Percentiles rank a stretch among this genome's conserved stretches.
phyloP scores from a whole-genome alignment of 2,329 filamentous ascomycete species.

The Fusarium pininemorale region DNA sequence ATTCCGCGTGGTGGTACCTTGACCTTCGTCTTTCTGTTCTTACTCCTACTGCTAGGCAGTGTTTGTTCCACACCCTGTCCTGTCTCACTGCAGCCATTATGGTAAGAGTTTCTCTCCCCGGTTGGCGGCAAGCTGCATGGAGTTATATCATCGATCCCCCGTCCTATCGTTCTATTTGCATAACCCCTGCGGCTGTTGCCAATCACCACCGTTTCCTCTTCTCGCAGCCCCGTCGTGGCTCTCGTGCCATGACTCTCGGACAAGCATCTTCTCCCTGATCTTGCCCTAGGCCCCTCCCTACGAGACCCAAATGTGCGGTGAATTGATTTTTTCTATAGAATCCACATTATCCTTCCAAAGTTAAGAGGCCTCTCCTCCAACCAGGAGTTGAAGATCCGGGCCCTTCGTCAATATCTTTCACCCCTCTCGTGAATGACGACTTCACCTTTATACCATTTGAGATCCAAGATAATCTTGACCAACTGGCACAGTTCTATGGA shows the following conservation, averaged over 20 bases:
- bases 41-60: slow-evolving; percentile 34
- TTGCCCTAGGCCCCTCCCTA: slow-evolving; percentile 37
- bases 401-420: slow-evolving; percentile 31
- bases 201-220: slow-evolving; percentile 40
- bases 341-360: slow-evolving; percentile 41
- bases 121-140: slow-evolving; percentile 56
- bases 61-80: slow-evolving; percentile 45
- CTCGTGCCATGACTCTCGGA: slow-evolving; percentile 42
- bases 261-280: slow-evolving; percentile 42
- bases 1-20: slow-evolving; percentile 51
- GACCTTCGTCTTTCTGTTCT: slow-evolving; percentile 44
- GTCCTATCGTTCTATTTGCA: slow-evolving; percentile 43
- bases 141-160: slow-evolving; percentile 53
- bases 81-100: slow-evolving; percentile 56
- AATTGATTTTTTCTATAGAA: slow-evolving; percentile 52
- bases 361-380: slow-evolving; percentile 44
- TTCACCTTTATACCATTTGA: slow-evolving; percentile 41
- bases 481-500: slow-evolving; percentile 45
- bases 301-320: slow-evolving; percentile 48
- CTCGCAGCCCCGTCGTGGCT: slow-evolving; percentile 37
- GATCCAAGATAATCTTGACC: slow-evolving; percentile 41
- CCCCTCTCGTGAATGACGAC: slow-evolving; percentile 33
- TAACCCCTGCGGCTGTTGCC: slow-evolving; percentile 40
- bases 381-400: slow-evolving; percentile 38
- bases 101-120: slow-evolving; percentile 57